Evolutionary conservation across 495 filamentous ascomycete species (phyloP), one percentile per base, ranked within the genome.

Genomic region (Cudoniella acicularis): DNA sequence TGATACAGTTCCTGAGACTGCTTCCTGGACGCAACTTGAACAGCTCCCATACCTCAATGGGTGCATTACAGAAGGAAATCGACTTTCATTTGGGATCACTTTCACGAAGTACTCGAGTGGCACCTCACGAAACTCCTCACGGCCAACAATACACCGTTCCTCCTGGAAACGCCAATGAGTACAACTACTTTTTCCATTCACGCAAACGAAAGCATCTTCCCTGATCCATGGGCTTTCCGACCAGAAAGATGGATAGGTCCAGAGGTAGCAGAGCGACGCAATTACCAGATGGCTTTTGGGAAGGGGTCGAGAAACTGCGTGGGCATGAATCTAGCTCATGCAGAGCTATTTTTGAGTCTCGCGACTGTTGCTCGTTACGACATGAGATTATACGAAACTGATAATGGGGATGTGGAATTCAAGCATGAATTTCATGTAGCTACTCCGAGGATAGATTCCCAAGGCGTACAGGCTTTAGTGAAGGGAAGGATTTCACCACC

Each of bases 11-110:
- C 49, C 59, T 2, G 23, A 52, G 13, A 16, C 46, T 46, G 57
- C 70, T 25, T 51, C 64, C 10, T 71, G 65, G 66, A 49, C 54
- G 0, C 59, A 66, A 18, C 63, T 76, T 4, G 64, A 72, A 49
- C 61, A 77, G 56, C 74, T 77, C 0, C 75, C 79, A 1, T 82
- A 79, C 57, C 58, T 77, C 16, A 68, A 62, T 42, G 77, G 72
- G 23, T 50, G 52, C 17, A 41, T 49, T 56, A 57, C 72, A 42
- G 76, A 79, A 54, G 70, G 68, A 2, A 59, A 75, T 25, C 69
- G 77, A 10, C 66, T 79, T 18, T 72, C 72, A 0, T 73, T 71
- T 26, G 76, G 73, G n/a, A 70, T 69, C n/a, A 63, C 69, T n/a
- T 3, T 54, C 59, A 1, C 58, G 71, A 40, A 36, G 57, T 16